These are phyloP conservation scores for Exophiala alcalophila DNA, from an alignment of 2,329 filamentous ascomycete genomes.

Conservation along the genomic window DNA sequence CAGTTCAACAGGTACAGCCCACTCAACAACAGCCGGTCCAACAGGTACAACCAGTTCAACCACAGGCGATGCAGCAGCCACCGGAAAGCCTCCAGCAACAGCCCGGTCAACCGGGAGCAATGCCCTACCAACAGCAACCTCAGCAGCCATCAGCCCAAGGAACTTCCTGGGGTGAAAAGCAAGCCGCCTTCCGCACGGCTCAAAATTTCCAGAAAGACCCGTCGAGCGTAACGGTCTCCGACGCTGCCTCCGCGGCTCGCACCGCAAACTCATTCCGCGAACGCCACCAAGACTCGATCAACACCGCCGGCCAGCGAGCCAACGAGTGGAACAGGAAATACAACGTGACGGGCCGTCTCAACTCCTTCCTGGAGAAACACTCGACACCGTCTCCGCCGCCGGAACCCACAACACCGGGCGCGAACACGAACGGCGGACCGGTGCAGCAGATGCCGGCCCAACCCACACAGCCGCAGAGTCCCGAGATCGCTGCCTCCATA, in stretches of 20 bases:
- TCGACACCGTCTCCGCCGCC: slow-evolving; percentile 37
- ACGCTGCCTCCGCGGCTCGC: slow-evolving; percentile 57
- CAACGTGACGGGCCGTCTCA: slow-evolving; percentile 51
- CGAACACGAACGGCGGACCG: slow-evolving; percentile 18
- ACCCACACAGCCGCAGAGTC: slow-evolving; percentile 29
- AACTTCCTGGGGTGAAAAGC: slow-evolving; percentile 57
- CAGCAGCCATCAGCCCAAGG: slow-evolving; percentile 32
- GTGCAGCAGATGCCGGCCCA: slow-evolving; percentile 8
- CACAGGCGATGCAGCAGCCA: too few species aligned
- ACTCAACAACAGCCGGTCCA: too few species aligned
- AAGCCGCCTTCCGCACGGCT: slow-evolving; percentile 60
- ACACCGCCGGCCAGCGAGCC: slow-evolving; percentile 57
- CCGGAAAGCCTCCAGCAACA: too few species aligned
- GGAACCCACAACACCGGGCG: slow-evolving; percentile 29
- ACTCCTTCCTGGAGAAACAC: slow-evolving; percentile 45
- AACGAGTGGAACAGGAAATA: slow-evolving; percentile 62
- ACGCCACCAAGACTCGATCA: slow-evolving; percentile 66
- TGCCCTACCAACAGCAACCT: not conserved
- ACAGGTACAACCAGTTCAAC: too few species aligned
- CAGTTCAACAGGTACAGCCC: too few species aligned
- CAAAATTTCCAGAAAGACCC: slow-evolving; percentile 60
- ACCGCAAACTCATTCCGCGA: slow-evolving; percentile 66
- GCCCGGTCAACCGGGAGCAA: slow-evolving; percentile 1
- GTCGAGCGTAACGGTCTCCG: slow-evolving; percentile 58
- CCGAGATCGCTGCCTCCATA: slow-evolving; percentile 33